phyloP scores from a whole-genome alignment of 139 green algal species.

The Volvox africanus region DNA sequence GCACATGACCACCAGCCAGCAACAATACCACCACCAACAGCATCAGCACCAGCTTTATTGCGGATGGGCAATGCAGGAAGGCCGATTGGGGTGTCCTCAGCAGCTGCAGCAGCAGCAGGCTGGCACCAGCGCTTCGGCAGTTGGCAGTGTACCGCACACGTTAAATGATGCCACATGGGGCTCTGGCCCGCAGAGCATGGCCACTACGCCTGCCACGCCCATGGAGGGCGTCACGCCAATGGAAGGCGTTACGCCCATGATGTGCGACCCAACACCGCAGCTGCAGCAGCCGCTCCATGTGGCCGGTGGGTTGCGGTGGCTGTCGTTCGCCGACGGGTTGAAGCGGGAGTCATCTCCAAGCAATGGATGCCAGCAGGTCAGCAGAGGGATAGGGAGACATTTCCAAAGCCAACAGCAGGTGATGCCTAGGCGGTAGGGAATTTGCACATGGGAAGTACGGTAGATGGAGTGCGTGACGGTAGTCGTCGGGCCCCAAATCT shows the following conservation, averaged over 20 bases:
- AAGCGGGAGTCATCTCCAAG: no score
- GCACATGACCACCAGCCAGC: neutral
- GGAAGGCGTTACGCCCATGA: neutral
- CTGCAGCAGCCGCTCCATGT: neutral
- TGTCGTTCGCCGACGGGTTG: no score
- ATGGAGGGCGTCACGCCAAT: constrained; percentile 3
- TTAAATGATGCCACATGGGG: neutral
- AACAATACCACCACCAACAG: neutral
- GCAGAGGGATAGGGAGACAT: no score
- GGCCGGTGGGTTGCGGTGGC: no score
- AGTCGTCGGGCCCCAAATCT: no score
- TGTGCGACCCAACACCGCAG: no score
- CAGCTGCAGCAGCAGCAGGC: neutral
- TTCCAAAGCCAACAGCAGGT: no score
- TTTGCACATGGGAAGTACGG: no score
- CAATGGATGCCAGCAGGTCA: no score
- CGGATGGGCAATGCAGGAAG: neutral
- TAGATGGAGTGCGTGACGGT: no score
- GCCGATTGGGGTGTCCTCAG: neutral
- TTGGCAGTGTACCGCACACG: neutral
- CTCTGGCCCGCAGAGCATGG: neutral
- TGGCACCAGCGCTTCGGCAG: neutral
- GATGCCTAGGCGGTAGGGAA: no score
- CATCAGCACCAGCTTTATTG: neutral
- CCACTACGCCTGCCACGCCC: neutral